Evolutionary conservation across 2,329 filamentous ascomycete species (phyloP), one percentile per base, ranked within the genome.

Genomic region (Aspergillus tubingensis): DNA sequence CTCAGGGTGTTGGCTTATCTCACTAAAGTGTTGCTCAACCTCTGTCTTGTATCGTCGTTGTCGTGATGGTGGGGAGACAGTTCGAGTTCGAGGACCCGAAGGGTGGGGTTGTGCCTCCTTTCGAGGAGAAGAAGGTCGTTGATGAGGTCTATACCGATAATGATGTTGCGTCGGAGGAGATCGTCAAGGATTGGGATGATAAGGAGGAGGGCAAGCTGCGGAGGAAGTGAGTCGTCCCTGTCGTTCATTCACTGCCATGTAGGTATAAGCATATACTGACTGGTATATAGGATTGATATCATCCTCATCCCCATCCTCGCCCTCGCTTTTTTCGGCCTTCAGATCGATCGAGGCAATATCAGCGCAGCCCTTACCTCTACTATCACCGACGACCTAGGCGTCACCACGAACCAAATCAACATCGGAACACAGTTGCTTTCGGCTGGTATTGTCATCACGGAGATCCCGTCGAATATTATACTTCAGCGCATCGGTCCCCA

Each of bases 261-360:
- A 13, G 17, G 39, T 43, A 19, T 19, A 8, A 19, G 7, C n/a
- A 4, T 7, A 21, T 13, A 47, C 54, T 52, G 21, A 65, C 44
- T 3, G 13, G 17, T 19, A 8, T 25, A 2, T 17, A 74, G 71
- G 30, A 57, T 73, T 15, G 72, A 74, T 56, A 65, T 72, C 4
- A 72, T 71, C 47, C 64, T 74, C 4, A 50, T 74, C 6, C 71
- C 72, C 0, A 67, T 67, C 25, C 70, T 74, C 11, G 71, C 69
- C 3, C 63, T 72, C 30, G 72, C 70, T 19, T 88, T 88, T 74
- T 86, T 88, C 58, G 84, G 83, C 0, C 75, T 88, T 2, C 84
- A 74, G 15, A 65, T 73, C 57, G 73, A 75, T 47, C 68, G 72
- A 0, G 72, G 72, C 0, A 81, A 80, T 60, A 84, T 75, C 56